Conservation (phyloP, 2,329 filamentous ascomycete genomes). For the Xylariaceae sp. region DNA sequence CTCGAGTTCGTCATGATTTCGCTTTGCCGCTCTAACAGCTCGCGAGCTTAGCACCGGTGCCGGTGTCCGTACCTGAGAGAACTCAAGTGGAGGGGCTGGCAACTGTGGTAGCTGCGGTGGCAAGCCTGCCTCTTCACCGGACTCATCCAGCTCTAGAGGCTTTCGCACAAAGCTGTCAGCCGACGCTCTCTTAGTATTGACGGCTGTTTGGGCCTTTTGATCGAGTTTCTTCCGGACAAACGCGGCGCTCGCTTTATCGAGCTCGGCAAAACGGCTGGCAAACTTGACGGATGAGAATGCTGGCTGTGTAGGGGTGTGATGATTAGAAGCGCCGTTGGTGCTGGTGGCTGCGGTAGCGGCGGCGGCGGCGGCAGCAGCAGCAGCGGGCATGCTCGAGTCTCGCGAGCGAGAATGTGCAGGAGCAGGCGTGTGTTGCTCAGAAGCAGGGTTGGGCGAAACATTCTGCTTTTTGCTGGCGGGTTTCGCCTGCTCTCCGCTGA, state of each 20-base stretch:
- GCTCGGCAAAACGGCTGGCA: conserved; percentile 26
- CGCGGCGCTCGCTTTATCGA: conserved; percentile 18
- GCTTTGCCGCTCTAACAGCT: conserved; percentile 40
- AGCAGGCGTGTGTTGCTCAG: conserved; percentile 26
- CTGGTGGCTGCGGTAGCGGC: conserved; percentile 25
- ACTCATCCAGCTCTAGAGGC: conserved; percentile 22
- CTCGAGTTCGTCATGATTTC: conserved; percentile 51
- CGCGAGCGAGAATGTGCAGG: conserved; percentile 22
- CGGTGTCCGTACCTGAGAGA: conserved; percentile 28
- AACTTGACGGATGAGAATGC: conserved; percentile 22
- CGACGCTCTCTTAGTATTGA: conserved; percentile 23
- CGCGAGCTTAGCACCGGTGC: conserved; percentile 28
- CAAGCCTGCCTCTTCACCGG: conserved; percentile 22
- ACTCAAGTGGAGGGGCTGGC: conserved; percentile 24
- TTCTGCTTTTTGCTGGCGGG: conserved; percentile 34
- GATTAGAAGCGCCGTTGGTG: conserved; percentile 15
- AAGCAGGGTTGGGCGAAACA: conserved; percentile 30
- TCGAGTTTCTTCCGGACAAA: conserved; percentile 24
- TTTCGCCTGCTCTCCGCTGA: conserved; percentile 32
- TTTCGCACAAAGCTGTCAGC: conserved; percentile 29
- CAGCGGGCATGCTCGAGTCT: conserved; percentile 32
- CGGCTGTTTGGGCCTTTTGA: conserved; percentile 25
- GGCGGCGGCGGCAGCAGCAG: conserved; percentile 25
- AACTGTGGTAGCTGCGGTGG: conserved; percentile 25
- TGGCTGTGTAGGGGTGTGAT: conserved; percentile 8